Conservation (phyloP, 1,284 basidiomycete species). For the Cutaneotrichosporon daszewskae region DNA sequence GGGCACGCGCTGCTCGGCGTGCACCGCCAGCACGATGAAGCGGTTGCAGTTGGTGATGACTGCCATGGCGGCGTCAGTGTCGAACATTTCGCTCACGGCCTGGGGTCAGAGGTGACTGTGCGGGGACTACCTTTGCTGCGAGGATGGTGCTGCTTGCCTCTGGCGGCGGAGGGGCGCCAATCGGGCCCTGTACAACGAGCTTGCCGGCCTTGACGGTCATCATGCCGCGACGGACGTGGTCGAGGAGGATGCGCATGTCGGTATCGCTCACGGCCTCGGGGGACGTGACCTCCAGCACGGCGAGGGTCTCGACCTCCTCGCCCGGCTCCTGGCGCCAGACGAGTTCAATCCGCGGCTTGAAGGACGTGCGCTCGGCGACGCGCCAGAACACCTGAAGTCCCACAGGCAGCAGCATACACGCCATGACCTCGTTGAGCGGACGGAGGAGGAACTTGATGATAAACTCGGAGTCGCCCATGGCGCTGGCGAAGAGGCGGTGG, state of each 20-base stretch:
- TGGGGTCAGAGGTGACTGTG: neutral
- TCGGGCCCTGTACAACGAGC: neutral
- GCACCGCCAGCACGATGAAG: conserved; percentile 3
- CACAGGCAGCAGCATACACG: conserved; percentile 7
- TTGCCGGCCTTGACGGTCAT: conserved; percentile 1
- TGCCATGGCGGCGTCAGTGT: neutral
- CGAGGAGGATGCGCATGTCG: neutral
- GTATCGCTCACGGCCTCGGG: neutral
- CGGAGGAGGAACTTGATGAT: conserved; percentile 9
- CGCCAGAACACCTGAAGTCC: conserved; percentile 11
- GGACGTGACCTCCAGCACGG: neutral
- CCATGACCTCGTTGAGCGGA: conserved; percentile 12
- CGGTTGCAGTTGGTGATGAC: conserved; percentile 13
- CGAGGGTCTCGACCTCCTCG: neutral
- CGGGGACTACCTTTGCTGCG: neutral
- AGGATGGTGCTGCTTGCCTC: too few species aligned
- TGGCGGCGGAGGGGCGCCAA: too few species aligned
- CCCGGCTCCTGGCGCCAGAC: neutral
- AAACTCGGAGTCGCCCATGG: neutral
- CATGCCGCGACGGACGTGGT: conserved; percentile 1
- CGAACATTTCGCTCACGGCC: conserved; percentile 3
- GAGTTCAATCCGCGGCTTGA: conserved; percentile 3
- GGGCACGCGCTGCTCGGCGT: neutral
- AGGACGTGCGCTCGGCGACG: neutral
- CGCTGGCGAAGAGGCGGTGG: neutral